Base-by-base conservation (phyloP, 257 asterid species). In the Ballota nigra region DNA sequence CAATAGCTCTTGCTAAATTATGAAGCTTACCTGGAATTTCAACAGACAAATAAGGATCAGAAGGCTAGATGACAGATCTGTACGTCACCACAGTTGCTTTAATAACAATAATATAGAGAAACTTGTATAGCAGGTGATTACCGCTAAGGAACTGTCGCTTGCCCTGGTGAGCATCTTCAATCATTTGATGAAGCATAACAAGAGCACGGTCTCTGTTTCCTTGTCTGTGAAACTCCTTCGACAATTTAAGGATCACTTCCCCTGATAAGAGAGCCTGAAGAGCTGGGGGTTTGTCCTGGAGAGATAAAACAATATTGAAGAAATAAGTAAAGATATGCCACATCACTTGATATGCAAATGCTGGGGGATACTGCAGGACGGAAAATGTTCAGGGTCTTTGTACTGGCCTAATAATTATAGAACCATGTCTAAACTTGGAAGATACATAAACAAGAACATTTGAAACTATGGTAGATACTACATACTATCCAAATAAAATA, bases 131-230 rank as follows among this genome's bases (percentile, higher is more conserved):
- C 70, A 52, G 57, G 11, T 63, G 74, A 71, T 72, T 77, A 94
- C 99, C 99, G 72, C 95, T 88, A 72, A 94, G 97, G 82, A 94
- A 94, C 82, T 94, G 99, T 38, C 96, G 87, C 80, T 94, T 94
- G 63, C 97, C 98, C 86, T 75, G 78, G 79, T 94, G 96, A 82
- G 99, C 99, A 89, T 94, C 99, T 80, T 89, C 99, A 82, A 94
- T 94, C 99, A 94, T 94, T 82, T 94, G 99, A 79, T 91, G 96
- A 69, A 94, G 84, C 96, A 94, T 83, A 78, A 83, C 89, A 78
- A 94, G 95, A 72, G 99, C 97, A 20, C 99, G 97, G 70, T 91
- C 99, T 78, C 92, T 83, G 81, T 94, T 91, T 63, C 95, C 96
- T 76, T 91, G 95, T 69, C 87, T 78, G 67, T 84, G 86, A 58